phyloP scores from a whole-genome alignment of 2,329 filamentous ascomycete species.

The Tolypocladium album region DNA sequence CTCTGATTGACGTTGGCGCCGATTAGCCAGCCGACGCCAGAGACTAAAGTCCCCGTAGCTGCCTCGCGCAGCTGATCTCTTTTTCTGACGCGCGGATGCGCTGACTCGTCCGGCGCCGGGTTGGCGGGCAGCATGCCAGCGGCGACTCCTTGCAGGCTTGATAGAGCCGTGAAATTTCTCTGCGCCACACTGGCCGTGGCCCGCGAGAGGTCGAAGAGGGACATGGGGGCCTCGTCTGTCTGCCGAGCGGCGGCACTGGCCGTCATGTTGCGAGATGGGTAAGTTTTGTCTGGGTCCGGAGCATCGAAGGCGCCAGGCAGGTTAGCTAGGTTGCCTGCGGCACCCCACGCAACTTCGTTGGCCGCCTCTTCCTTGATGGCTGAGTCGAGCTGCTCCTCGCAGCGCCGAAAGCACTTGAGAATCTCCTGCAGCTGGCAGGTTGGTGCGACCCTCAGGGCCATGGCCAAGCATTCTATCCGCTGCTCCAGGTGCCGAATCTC shows the following conservation, averaged over 20 bases:
- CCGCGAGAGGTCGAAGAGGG: conserved; percentile 52
- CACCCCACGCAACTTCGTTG: conserved; percentile 61
- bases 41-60: conserved; percentile 56
- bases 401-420: conserved; percentile 62
- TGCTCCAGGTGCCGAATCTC: conserved; percentile 67
- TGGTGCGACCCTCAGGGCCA: conserved; percentile 65
- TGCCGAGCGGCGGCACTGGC: conserved; percentile 22
- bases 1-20: conserved; percentile 33
- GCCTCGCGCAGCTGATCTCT: conserved; percentile 60
- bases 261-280: conserved; percentile 20
- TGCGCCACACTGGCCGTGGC: conserved; percentile 50
- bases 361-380: conserved; percentile 56
- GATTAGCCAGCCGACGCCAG: conserved; percentile 57
- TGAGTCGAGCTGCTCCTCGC: conserved; percentile 65
- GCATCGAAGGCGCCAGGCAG: conserved; percentile 45
- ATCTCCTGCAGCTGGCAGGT: conserved; percentile 61
- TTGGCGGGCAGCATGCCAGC: conserved; percentile 4
- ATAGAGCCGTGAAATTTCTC: conserved; percentile 45
- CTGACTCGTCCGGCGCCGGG: conserved; percentile 14
- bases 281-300: conserved; percentile 12
- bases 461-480: conserved; percentile 68
- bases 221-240: conserved; percentile 50
- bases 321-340: conserved; percentile 46
- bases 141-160: conserved; percentile 31
- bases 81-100: conserved; percentile 45